phyloP scores from a whole-genome alignment of 164 flowering plant species.

The Cinnamomum micranthum region DNA sequence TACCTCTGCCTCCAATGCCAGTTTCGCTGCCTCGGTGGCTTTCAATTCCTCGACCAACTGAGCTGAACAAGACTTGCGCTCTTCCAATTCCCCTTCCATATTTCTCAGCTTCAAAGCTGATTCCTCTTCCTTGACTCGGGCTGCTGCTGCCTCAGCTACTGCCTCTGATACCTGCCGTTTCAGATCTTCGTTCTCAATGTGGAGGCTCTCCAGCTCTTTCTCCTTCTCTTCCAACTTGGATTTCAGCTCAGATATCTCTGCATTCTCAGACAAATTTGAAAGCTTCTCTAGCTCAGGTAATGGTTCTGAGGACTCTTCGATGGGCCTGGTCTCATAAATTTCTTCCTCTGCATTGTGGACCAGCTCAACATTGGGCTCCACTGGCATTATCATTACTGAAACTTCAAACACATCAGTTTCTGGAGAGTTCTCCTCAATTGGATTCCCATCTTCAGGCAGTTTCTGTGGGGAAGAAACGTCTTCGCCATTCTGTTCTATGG shows the following conservation, averaged over 20 bases:
- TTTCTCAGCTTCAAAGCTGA: constrained; percentile 29
- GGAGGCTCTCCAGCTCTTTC: constrained; percentile 34
- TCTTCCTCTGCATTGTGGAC: constrained; percentile 15
- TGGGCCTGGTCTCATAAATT: constrained; percentile 24
- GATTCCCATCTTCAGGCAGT: constrained; percentile 14
- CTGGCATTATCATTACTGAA: constrained; percentile 27
- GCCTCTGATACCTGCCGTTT: constrained; percentile 42
- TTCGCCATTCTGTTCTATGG: constrained; percentile 5
- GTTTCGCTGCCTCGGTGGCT: constrained; percentile 46
- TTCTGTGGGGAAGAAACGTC: not conserved
- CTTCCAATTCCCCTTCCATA: constrained; percentile 33
- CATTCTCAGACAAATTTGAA: constrained; percentile 15
- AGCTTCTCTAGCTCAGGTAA: constrained; percentile 29
- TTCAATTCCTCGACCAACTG: constrained; percentile 53
- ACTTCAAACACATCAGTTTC: constrained; percentile 85
- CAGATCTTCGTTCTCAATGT: constrained; percentile 42
- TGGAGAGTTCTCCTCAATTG: constrained; percentile 24
- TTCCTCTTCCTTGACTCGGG: constrained; percentile 39
- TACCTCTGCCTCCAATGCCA: constrained; percentile 71
- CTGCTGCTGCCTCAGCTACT: constrained; percentile 24
- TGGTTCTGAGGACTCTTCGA: constrained; percentile 22
- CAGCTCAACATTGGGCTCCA: constrained; percentile 21
- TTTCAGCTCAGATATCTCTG: constrained; percentile 44
- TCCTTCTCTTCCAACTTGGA: constrained; percentile 45
- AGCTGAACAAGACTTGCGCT: constrained; percentile 20